phyloP scores from a whole-genome alignment of 257 asterid genomes.

The Henckelia pumila region DNA sequence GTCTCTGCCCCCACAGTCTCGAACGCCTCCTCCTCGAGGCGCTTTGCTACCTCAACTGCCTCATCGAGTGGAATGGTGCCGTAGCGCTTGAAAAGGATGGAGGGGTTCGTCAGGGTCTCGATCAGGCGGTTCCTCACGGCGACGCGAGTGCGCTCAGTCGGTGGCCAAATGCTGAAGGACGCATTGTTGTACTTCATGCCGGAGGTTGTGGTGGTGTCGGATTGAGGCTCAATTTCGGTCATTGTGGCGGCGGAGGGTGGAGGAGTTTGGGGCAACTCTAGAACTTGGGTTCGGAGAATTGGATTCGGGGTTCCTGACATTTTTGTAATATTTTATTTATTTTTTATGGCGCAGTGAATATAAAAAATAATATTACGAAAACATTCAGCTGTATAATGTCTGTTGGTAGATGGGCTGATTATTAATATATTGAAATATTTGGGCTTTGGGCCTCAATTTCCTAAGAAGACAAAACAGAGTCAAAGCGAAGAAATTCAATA shows the following conservation, averaged over 20 bases:
- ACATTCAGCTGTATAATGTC: no score
- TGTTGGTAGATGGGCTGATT: no score
- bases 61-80: slow-evolving; percentile 70
- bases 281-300: slow-evolving; percentile 22
- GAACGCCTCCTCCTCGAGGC: slow-evolving; percentile 75
- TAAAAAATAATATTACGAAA: no score
- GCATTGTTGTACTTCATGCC: slow-evolving; percentile 25
- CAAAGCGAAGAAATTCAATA: no score
- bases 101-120: slow-evolving; percentile 70
- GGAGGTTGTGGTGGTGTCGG: neutral
- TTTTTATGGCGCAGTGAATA: no score
- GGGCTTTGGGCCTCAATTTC: no score
- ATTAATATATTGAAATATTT: no score
- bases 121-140: slow-evolving; percentile 70
- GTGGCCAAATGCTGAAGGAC: slow-evolving; percentile 92
- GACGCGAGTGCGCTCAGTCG: slow-evolving; percentile 83
- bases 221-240: neutral
- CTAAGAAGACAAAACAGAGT: no score
- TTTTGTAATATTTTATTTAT: no score
- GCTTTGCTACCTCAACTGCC: slow-evolving; percentile 54
- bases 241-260: slow-evolving; percentile 24
- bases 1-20: slow-evolving; percentile 42
- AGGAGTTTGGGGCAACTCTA: slow-evolving; percentile 19
- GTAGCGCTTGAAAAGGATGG: slow-evolving; percentile 77
- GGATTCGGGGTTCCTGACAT: slow-evolving; percentile 22